These are phyloP conservation scores for Cryptococcus hybrid DNA, from an alignment of 1,284 basidiomycete species.

Conservation along the genomic window DNA sequence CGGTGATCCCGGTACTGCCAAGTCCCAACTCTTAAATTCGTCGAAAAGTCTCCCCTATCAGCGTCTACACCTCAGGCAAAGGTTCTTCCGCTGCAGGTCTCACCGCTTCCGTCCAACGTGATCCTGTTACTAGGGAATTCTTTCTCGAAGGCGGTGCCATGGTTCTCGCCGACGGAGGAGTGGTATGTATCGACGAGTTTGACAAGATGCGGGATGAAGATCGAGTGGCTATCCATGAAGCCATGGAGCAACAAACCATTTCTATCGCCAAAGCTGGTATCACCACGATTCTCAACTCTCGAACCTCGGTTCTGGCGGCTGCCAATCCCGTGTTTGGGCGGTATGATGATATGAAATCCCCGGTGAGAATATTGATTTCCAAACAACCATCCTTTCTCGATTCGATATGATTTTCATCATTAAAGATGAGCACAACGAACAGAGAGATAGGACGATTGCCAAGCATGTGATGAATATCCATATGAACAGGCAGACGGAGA, in stretches of 20 bases:
- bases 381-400: constrained; percentile 96
- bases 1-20: constrained; percentile 97
- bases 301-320: constrained; percentile 94
- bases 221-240: constrained; percentile 98
- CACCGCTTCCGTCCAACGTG: constrained; percentile 96
- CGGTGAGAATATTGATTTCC: constrained; percentile 60
- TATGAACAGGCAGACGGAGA: constrained; percentile 81
- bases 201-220: constrained; percentile 99
- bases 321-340: constrained; percentile 99
- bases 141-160: constrained; percentile 99
- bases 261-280: constrained; percentile 99
- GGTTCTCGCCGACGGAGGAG: constrained; percentile 97
- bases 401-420: constrained; percentile 99
- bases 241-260: constrained; percentile 99
- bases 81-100: constrained; percentile 97
- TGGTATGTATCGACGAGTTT: constrained; percentile 99
- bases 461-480: constrained; percentile 99
- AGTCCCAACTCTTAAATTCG: constrained; percentile 98
- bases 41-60: constrained; percentile 96
- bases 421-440: constrained; percentile 96
- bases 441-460: constrained; percentile 91
- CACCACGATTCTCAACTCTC: constrained; percentile 94
- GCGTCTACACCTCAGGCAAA: constrained; percentile 98
- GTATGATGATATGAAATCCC: constrained; percentile 96
- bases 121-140: constrained; percentile 80